A percentile compares a stretch with the other conserved stretches of the same genome.
These are phyloP conservation scores for Poa pratensis DNA, from an alignment of 176 grass and related monocot genomes.

Conservation along the genomic window DNA sequence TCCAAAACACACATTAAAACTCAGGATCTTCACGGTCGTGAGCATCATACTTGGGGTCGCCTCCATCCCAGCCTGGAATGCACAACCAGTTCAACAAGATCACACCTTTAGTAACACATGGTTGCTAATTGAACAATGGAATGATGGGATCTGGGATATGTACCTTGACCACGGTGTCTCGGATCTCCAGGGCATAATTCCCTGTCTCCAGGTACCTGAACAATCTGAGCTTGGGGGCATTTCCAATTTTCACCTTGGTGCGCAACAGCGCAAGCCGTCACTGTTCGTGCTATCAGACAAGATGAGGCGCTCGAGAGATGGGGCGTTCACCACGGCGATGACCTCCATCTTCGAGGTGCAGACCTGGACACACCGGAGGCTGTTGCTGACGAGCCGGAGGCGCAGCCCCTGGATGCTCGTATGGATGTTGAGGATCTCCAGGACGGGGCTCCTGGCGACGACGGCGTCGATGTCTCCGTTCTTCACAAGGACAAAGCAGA, in stretches of 20 bases:
- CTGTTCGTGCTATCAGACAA: background rate
- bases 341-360: background rate
- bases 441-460: background rate
- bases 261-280: background rate
- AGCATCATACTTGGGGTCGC: background rate
- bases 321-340: background rate
- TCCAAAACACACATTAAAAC: background rate
- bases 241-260: conserved; percentile 20
- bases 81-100: background rate
- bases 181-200: background rate
- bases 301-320: background rate
- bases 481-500: background rate
- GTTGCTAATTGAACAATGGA: background rate
- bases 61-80: background rate
- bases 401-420: background rate
- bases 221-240: background rate
- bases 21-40: background rate
- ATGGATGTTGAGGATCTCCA: background rate
- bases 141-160: background rate
- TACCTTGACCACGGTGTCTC: conserved; percentile 7
- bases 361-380: conserved; percentile 28
- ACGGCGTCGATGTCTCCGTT: conserved; percentile 1
- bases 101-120: background rate
- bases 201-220: conserved; percentile 16
- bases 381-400: background rate